These are phyloP conservation scores for Cyberlindnera suaveolens DNA, from an alignment of 805 yeast genomes.

Conservation along the genomic window DNA sequence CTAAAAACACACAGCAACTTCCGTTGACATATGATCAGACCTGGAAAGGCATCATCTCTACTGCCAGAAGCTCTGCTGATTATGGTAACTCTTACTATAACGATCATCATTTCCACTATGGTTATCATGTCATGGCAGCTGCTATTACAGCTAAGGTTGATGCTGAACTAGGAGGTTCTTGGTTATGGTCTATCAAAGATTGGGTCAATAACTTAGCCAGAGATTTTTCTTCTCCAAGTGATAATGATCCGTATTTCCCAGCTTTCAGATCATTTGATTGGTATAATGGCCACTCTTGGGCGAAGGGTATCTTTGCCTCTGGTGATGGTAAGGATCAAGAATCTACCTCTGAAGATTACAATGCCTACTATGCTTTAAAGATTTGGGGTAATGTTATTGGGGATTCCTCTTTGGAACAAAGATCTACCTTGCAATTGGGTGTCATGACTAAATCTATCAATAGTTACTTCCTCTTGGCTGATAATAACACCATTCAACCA, in stretches of 20 bases:
- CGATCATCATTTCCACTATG: conserved; percentile 75
- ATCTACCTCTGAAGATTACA: conserved; percentile 69
- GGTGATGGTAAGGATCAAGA: conserved; percentile 79
- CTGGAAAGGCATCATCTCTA: conserved; percentile 75
- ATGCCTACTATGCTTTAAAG: conserved; percentile 62
- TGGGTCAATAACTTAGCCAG: conserved; percentile 58
- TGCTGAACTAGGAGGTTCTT: conserved; percentile 39
- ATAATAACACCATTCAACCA: conserved; percentile 54
- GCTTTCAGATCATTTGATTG: conserved; percentile 66
- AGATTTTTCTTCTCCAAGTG: conserved; percentile 59
- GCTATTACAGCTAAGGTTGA: conserved; percentile 59
- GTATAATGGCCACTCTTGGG: conserved; percentile 77
- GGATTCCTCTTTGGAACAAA: conserved; percentile 43
- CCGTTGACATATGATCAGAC: conserved; percentile 76
- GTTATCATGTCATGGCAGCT: conserved; percentile 67
- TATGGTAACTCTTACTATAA: conserved; percentile 68
- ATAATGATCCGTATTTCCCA: conserved; percentile 53
- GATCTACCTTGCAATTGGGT: conserved; percentile 58
- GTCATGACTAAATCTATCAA: conserved; percentile 48
- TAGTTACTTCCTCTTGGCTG: conserved; percentile 46
- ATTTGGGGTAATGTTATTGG: conserved; percentile 55
- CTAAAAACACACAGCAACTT: conserved; percentile 57
- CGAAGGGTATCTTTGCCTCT: conserved; percentile 61
- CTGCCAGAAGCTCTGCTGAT: conserved; percentile 57
- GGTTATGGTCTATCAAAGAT: conserved; percentile 43